Base-by-base conservation (phyloP, 2,329 filamentous ascomycete genomes). In the Pyricularia pennisetigena region DNA sequence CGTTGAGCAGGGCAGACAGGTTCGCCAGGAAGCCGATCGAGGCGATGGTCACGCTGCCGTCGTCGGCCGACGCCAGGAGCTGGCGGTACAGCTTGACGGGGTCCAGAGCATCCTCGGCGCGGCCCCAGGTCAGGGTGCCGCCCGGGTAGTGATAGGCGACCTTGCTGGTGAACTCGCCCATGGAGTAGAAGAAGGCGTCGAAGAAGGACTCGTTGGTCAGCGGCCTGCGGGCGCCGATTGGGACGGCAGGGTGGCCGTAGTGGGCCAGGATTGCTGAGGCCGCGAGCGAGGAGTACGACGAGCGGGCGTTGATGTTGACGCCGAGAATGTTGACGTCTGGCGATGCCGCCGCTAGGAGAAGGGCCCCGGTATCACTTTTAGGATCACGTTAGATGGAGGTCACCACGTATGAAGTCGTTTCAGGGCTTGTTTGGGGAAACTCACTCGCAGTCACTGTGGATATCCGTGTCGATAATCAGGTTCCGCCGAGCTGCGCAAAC, bases 11-110 rank as follows among this genome's bases (percentile, higher is more conserved):
- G 0, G 71, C 79, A 1, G 83, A 82, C 0, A 85, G 77, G 70
- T 81, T 82, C 29, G 79, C 78, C 16, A 83, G 74, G 70, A 83
- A 82, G 4, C 81, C 81, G 62, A 83, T 76, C 0, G 78, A 81
- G 4, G 77, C 78, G 49, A 83, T 77, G 8, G 80, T 83, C 4
- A 84, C 76, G 69, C 79, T 82, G 10, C 69, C 71, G 61, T 81
- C 78, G 1, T 76, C 74, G 0, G 79, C 76, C 29, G 76, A 76
- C 0, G 79, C 74, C 0, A 84, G 73, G 0, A 78, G 70, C 70
- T 78, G 79, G 9, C 82, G 79, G 71, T 85, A 85, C 16, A 85
- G 73, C 3, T 73, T 71, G 0, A 83, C 79, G 0, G 82, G 78
- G 16, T 81, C 77, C 75, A 76, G 78, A 0, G 80, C 76, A 1